Evolutionary conservation across 768 basidiomycete genomes (phyloP).

Genomic region (Phanerochaete carnosa): DNA sequence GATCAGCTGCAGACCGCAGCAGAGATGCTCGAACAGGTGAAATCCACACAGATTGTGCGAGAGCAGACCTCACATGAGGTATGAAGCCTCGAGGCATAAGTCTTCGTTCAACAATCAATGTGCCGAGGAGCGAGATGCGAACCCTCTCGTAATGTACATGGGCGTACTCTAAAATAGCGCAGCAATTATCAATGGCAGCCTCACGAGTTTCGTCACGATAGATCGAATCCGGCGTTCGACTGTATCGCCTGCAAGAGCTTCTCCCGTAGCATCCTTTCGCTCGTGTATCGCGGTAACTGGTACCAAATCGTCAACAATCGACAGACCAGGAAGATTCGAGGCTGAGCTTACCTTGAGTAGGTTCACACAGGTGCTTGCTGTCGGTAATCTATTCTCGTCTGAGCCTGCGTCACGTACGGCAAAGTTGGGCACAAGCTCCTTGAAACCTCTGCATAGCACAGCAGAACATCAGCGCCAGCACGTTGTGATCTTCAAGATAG

Average conservation of each 20-base stretch:
- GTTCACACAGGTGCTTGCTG: constrained; percentile 88
- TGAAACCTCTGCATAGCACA: constrained; percentile 59
- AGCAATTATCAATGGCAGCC: not conserved
- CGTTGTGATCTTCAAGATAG: not conserved
- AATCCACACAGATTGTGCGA: too few relatives aligned
- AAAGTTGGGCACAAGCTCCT: constrained; percentile 84
- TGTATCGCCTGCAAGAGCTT: constrained; percentile 88
- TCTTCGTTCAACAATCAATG: too few relatives aligned
- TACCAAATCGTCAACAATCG: not conserved
- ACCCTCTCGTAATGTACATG: not conserved
- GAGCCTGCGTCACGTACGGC: constrained; percentile 78
- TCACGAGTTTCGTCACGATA: constrained; percentile 49
- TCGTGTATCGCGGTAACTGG: constrained; percentile 72
- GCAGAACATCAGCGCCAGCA: not conserved
- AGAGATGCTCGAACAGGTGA: too few relatives aligned
- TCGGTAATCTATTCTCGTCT: constrained; percentile 70
- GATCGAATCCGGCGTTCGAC: constrained; percentile 88
- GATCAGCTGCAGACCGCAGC: too few relatives aligned
- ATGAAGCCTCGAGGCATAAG: too few relatives aligned
- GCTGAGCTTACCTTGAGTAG: constrained; percentile 73
- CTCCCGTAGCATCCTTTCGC: constrained; percentile 56
- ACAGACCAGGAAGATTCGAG: not conserved
- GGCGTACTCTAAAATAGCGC: not conserved
- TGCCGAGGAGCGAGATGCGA: too few relatives aligned
- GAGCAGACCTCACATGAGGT: too few relatives aligned